phyloP scores from a whole-genome alignment of 768 basidiomycete species.

The Tremella yokohamensis region DNA sequence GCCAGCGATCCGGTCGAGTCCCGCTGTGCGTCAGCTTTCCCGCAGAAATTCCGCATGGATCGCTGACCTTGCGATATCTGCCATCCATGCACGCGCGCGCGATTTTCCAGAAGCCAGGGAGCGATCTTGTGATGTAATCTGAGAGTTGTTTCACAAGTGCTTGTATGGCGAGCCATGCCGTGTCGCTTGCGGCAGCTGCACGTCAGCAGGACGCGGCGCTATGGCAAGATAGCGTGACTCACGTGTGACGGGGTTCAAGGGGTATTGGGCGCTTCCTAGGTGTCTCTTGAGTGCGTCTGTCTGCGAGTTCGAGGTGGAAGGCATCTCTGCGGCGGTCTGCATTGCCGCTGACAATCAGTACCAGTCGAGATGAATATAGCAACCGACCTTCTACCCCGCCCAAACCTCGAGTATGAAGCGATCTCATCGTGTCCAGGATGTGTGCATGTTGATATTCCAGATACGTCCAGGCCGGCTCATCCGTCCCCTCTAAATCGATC shows the following conservation, averaged over 20 bases:
- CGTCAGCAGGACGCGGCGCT: conserved; percentile 4
- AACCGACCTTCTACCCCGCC: conserved; percentile 59
- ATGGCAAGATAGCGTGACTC: neutral
- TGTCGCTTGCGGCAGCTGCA: conserved; percentile 50
- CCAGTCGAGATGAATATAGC: neutral
- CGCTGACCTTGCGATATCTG: conserved; percentile 75
- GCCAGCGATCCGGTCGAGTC: conserved; percentile 35
- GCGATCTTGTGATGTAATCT: conserved; percentile 72
- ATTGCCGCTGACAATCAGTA: conserved; percentile 53
- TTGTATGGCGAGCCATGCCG: conserved; percentile 75
- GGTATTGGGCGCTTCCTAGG: conserved; percentile 19
- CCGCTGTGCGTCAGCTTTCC: conserved; percentile 26
- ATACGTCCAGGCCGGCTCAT: conserved; percentile 93
- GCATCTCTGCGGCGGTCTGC: conserved; percentile 47
- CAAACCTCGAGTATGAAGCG: conserved; percentile 58
- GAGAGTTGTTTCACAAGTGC: conserved; percentile 81
- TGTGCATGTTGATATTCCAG: conserved; percentile 89
- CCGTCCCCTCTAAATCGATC: conserved; percentile 74
- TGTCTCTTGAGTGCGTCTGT: conserved; percentile 51
- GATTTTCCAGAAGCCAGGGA: conserved; percentile 93
- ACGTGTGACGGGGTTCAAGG: conserved; percentile 19
- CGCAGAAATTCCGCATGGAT: neutral
- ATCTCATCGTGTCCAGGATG: conserved; percentile 72
- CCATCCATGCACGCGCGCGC: conserved; percentile 87
- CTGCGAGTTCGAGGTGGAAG: conserved; percentile 53